These are phyloP conservation scores for Phyllosticta paracitricarpa DNA, from an alignment of 2,329 filamentous ascomycete species.

Conservation along the genomic window DNA sequence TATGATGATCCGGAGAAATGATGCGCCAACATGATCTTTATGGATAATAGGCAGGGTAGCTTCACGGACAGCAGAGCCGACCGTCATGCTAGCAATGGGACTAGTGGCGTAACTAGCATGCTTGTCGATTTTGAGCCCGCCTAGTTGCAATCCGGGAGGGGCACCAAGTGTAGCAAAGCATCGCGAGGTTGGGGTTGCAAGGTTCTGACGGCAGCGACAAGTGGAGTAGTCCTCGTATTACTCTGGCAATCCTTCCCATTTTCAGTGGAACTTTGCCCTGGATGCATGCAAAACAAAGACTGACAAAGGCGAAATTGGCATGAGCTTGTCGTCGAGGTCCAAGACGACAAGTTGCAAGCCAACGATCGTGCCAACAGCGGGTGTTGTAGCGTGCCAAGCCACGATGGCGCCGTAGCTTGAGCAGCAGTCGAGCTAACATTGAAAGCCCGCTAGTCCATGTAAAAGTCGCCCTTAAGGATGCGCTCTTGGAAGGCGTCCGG, in stretches of 20 bases:
- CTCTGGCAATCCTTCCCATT: neutral
- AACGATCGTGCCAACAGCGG: neutral
- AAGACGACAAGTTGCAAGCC: neutral
- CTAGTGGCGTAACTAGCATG: neutral
- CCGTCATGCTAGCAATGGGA: neutral
- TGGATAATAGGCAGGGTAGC: neutral
- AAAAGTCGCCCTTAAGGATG: conserved; percentile 94
- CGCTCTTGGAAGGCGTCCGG: conserved; percentile 94
- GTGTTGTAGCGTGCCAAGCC: neutral
- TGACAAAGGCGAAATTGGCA: neutral
- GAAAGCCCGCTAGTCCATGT: conserved; percentile 70
- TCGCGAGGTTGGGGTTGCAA: neutral
- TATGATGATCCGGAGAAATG: neutral
- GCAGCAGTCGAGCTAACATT: neutral
- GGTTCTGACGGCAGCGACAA: neutral
- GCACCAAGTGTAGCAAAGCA: neutral
- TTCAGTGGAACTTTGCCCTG: neutral
- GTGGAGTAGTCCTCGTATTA: neutral
- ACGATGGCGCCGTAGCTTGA: neutral
- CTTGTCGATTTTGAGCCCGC: neutral
- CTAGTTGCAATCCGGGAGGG: neutral
- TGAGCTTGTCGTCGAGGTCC: neutral
- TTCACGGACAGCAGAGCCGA: neutral
- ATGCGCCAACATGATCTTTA: neutral
- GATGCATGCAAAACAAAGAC: neutral